Base-by-base conservation (phyloP, 1,284 basidiomycete species). In the Heterobasidion annosum region DNA sequence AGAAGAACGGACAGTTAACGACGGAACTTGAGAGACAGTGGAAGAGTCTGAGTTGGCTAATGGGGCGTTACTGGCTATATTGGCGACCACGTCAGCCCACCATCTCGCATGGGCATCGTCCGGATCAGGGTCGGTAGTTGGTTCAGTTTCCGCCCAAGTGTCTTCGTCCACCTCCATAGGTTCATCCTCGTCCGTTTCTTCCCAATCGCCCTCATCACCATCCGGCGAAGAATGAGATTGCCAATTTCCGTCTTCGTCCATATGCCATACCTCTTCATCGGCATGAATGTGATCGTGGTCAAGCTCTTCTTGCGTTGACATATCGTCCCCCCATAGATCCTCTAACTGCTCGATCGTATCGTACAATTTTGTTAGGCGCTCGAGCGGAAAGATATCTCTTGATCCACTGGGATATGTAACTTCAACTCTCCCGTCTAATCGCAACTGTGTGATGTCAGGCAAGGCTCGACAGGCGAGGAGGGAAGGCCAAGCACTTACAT, bases 331-430 rank as follows among this genome's bases (percentile, higher is more conserved):
- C 80, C 81, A 87, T 18, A 79, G 65, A 63, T 91, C 78, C 67
- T 91, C 85, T 57, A 94, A 75, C 67, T 93, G 79, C 57, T 93
- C 82, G 50, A 86, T 71, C 59, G 87, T 77, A 64, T 91, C 82
- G 60, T 88, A 82, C 32, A 91, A 66, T 61, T 82, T 77, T 13
- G 88, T 91, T 47, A 91, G 66, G 37, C 83, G 77, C 56, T 82
- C 73, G 50, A 91, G 64, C 13, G 85, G 79, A 53, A 87, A 80
- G 15, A 72, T 64, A 9, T 68, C 66, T 8, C 70, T 65, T 8
- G 70, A 66, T 48, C 67, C 69, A 62, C 85, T 80, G 15, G 85
- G 81, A 53, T 87, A 76, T 43, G 78, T 77, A 42, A 91, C 76
- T 62, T 85, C 78, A 16, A 88, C 76, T 2, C 75, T 76, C 13